phyloP scores from a whole-genome alignment of 805 yeast genomes.

The Spathaspora passalidarum region DNA sequence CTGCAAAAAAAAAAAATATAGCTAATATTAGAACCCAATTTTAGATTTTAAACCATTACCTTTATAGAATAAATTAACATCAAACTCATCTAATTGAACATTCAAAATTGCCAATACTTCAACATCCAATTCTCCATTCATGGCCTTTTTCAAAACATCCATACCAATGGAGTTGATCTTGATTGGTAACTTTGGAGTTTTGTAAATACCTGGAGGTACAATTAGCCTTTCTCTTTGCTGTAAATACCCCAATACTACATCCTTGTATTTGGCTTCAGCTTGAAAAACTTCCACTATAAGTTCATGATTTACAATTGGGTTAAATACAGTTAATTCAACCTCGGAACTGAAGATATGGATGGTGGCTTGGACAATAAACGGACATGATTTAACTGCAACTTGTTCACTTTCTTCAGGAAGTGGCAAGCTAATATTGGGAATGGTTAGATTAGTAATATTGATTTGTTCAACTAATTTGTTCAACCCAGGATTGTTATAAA shows the following conservation, averaged over 20 bases:
- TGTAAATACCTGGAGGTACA: slow-evolving; percentile 52
- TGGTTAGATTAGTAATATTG: slow-evolving; percentile 18
- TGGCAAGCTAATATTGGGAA: slow-evolving; percentile 23
- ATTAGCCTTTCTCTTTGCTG: slow-evolving; percentile 36
- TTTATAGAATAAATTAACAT: slow-evolving; percentile 40
- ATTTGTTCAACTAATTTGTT: slow-evolving; percentile 15
- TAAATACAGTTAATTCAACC: slow-evolving; percentile 50
- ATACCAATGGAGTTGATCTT: slow-evolving; percentile 43
- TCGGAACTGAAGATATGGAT: slow-evolving; percentile 56
- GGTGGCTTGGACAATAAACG: slow-evolving; percentile 48
- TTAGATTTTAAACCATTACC: slow-evolving; percentile 45
- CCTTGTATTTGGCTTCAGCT: slow-evolving; percentile 50
- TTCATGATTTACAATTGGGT: slow-evolving; percentile 51
- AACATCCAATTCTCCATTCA: slow-evolving; percentile 49
- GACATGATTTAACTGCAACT: slow-evolving; percentile 13
- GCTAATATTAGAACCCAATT: slow-evolving; percentile 27
- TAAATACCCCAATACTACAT: slow-evolving; percentile 44
- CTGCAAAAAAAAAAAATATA: background rate
- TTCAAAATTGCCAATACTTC: slow-evolving; percentile 44
- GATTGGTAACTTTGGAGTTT: slow-evolving; percentile 50
- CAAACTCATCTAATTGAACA: slow-evolving; percentile 37
- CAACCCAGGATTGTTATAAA: slow-evolving; percentile 12
- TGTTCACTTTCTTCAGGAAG: slow-evolving; percentile 19
- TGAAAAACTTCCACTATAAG: slow-evolving; percentile 38
- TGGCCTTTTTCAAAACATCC: slow-evolving; percentile 47